Evolutionary conservation across 2,329 filamentous ascomycete species (phyloP).

Genomic region (Cucurbitaria berberidis): DNA sequence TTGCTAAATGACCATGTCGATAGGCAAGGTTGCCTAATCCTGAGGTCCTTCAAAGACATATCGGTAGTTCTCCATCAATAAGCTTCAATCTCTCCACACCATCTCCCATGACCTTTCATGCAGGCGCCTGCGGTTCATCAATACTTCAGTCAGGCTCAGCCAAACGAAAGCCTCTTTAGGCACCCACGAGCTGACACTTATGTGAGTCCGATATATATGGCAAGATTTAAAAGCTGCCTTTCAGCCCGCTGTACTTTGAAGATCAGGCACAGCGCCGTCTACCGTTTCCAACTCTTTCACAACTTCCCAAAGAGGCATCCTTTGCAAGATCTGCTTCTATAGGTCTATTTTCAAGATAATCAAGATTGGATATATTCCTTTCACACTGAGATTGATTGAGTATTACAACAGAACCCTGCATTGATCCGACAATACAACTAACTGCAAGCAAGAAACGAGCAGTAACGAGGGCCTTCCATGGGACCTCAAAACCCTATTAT

Average conservation of each 20-base stretch:
- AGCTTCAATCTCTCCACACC: not conserved
- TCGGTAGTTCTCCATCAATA: not conserved
- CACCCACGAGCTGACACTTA: not conserved
- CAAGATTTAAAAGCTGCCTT: too few relatives aligned
- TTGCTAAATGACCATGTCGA: not conserved
- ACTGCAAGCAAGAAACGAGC: not conserved
- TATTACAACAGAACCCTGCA: not conserved
- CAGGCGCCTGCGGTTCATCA: not conserved
- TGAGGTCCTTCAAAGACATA: not conserved
- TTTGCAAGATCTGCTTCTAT: not conserved
- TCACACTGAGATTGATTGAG: not conserved
- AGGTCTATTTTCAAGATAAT: not conserved
- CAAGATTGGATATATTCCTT: not conserved
- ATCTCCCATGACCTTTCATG: not conserved
- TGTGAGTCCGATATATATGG: not conserved
- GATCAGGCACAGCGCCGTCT: not conserved
- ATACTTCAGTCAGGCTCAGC: not conserved
- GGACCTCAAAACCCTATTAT: not conserved
- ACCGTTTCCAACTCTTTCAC: not conserved
- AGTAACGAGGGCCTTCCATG: not conserved
- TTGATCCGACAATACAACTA: not conserved
- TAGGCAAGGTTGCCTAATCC: not conserved
- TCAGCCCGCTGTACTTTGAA: too few relatives aligned
- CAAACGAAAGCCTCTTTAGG: not conserved
- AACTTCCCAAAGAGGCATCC: not conserved